phyloP scores from a whole-genome alignment of 192 early-diverging fungal species.

The Backusella mclennaniae region DNA sequence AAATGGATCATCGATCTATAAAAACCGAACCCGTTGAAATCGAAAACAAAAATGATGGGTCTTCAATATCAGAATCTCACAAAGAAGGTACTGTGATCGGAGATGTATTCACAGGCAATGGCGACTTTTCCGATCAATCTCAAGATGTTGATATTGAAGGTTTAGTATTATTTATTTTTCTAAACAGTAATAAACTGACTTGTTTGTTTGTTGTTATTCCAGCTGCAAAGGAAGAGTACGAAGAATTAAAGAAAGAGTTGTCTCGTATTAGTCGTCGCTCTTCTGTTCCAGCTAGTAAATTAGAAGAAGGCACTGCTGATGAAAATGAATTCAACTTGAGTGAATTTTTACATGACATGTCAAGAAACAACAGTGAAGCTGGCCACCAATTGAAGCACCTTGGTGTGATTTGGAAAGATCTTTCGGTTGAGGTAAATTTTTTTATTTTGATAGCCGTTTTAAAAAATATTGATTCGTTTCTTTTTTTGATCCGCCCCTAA shows the following conservation, averaged over 20 bases:
- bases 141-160: slow-evolving; percentile 11
- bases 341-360: slow-evolving; percentile 24
- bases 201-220: neutral
- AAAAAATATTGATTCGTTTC: neutral
- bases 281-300: slow-evolving; percentile 10
- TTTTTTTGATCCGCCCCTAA: slow-evolving; percentile 4
- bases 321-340: slow-evolving; percentile 31
- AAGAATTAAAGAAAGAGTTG: slow-evolving; percentile 24
- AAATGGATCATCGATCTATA: neutral
- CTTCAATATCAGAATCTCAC: neutral
- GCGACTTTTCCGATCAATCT: neutral
- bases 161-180: neutral
- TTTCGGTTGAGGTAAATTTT: slow-evolving; percentile 21
- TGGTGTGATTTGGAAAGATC: slow-evolving; percentile 33
- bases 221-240: slow-evolving; percentile 29
- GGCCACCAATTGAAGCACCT: slow-evolving; percentile 20
- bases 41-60: neutral
- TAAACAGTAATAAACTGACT: neutral
- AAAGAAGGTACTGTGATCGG: neutral
- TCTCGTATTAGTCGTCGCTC: slow-evolving; percentile 23
- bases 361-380: neutral
- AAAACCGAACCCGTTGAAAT: neutral
- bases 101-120: neutral
- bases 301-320: slow-evolving; percentile 27
- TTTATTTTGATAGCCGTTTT: neutral